phyloP scores from a whole-genome alignment of 2,329 filamentous ascomycete species.

The Plenodomus tracheiphilus region DNA sequence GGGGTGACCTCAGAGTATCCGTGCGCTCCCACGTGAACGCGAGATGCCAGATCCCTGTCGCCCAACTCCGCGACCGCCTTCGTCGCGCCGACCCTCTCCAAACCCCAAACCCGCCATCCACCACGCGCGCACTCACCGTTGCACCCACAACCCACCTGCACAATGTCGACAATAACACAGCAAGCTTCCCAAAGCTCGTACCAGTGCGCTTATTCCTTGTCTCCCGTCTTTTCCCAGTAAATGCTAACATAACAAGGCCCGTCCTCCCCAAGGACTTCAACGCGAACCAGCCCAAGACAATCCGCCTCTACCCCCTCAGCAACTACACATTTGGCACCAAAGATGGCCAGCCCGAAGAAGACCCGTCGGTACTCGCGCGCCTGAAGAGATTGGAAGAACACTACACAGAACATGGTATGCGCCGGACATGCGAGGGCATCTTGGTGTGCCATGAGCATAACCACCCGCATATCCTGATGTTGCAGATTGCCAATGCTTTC shows the following conservation, averaged over 20 bases:
- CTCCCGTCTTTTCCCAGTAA: background rate
- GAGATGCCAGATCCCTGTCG: slow-evolving; percentile 3
- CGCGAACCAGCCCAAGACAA: slow-evolving; percentile 83
- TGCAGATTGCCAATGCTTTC: slow-evolving; percentile 98
- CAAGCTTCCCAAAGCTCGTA: slow-evolving; percentile 75
- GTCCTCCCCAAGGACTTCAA: slow-evolving; percentile 82
- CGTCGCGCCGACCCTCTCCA: background rate
- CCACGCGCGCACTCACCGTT: background rate
- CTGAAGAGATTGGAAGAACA: slow-evolving; percentile 95
- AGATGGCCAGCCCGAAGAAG: slow-evolving; percentile 96
- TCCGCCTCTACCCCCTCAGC: slow-evolving; percentile 89
- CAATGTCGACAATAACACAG: slow-evolving; percentile 84
- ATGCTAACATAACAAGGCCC: slow-evolving; percentile 54
- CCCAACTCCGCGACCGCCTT: slow-evolving; percentile 4
- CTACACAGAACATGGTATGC: slow-evolving; percentile 90
- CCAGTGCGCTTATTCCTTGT: slow-evolving; percentile 25
- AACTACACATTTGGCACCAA: slow-evolving; percentile 99
- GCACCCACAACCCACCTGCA: slow-evolving; percentile 2
- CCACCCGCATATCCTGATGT: slow-evolving; percentile 97
- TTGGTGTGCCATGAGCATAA: slow-evolving; percentile 99
- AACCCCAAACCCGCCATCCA: background rate
- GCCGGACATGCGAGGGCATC: slow-evolving; percentile 94
- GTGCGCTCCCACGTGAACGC: background rate
- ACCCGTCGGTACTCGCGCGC: slow-evolving; percentile 90
- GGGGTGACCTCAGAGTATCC: background rate